phyloP scores from a whole-genome alignment of 176 grass and related monocot species.

The Thalia dealbata region DNA sequence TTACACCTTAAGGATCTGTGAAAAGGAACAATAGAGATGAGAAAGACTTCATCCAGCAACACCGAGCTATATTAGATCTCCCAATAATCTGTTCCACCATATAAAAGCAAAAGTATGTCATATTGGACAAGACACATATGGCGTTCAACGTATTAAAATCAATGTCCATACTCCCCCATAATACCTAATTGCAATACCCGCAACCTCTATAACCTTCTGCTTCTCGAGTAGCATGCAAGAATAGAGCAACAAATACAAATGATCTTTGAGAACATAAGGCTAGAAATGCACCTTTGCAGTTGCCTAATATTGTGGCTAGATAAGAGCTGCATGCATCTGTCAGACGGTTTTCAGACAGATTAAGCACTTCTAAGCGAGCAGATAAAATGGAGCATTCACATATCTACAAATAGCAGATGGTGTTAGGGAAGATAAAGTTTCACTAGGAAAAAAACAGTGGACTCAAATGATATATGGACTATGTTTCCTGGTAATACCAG shows the following conservation, averaged over 20 bases:
- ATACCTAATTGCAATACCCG: not conserved
- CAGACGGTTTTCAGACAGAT: constrained; percentile 87
- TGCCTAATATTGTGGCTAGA: constrained; percentile 69
- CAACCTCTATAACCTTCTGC: not conserved
- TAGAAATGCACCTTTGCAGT: constrained; percentile 67
- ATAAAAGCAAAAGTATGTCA: not conserved
- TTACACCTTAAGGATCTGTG: not conserved
- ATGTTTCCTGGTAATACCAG: not conserved
- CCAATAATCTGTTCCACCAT: not conserved
- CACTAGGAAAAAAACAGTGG: not conserved
- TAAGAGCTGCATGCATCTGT: constrained; percentile 96
- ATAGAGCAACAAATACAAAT: not conserved
- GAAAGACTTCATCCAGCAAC: not conserved
- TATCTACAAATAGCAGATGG: constrained; percentile 33
- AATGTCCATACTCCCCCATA: not conserved
- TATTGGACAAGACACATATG: not conserved
- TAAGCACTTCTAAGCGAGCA: constrained; percentile 82
- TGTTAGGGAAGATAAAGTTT: not conserved
- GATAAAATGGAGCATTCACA: constrained; percentile 76
- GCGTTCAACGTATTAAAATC: not conserved
- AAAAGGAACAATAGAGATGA: not conserved
- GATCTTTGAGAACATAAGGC: not conserved
- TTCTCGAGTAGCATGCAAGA: not conserved
- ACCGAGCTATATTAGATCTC: not conserved
- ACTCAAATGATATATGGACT: not conserved